Evolutionary conservation across 2,329 filamentous ascomycete genomes (phyloP).

Genomic region (Neofusicoccum ribis): DNA sequence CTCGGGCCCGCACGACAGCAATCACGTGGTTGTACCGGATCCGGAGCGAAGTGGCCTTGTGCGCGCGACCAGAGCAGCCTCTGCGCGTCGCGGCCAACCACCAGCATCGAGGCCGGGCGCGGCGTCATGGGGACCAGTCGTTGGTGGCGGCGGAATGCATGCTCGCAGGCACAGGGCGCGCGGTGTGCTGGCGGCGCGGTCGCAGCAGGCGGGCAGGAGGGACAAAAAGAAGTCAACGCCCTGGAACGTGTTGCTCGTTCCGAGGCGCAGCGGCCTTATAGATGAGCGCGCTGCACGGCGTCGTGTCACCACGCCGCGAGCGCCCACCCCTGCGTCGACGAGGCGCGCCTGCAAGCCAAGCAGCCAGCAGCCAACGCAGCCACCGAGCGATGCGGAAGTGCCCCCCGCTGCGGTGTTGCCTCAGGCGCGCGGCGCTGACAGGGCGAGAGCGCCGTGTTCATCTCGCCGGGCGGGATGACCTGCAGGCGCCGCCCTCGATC

Average conservation of each 20-base stretch:
- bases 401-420: background rate
- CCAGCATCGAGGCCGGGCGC: background rate
- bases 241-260: constrained; percentile 6
- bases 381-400: background rate
- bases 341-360: too few species aligned
- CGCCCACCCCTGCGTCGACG: background rate
- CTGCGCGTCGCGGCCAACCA: background rate
- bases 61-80: too few species aligned
- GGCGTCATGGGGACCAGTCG: background rate
- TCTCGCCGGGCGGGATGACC: background rate
- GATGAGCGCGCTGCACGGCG: background rate
- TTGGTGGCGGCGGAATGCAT: too few species aligned
- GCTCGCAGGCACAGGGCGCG: background rate
- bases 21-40: constrained; percentile 6
- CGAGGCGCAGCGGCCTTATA: constrained; percentile 14
- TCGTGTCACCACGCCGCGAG: background rate
- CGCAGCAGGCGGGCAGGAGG: background rate
- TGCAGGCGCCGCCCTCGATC: background rate
- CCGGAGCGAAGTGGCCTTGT: background rate
- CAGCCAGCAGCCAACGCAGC: background rate
- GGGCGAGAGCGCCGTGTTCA: background rate
- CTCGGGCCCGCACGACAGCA: too few species aligned
- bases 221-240: constrained; percentile 1
- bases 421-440: background rate
- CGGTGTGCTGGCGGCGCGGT: constrained; percentile 1